phyloP scores from a whole-genome alignment of 2,329 filamentous ascomycete species.

The Chaetomium olivaceum region DNA sequence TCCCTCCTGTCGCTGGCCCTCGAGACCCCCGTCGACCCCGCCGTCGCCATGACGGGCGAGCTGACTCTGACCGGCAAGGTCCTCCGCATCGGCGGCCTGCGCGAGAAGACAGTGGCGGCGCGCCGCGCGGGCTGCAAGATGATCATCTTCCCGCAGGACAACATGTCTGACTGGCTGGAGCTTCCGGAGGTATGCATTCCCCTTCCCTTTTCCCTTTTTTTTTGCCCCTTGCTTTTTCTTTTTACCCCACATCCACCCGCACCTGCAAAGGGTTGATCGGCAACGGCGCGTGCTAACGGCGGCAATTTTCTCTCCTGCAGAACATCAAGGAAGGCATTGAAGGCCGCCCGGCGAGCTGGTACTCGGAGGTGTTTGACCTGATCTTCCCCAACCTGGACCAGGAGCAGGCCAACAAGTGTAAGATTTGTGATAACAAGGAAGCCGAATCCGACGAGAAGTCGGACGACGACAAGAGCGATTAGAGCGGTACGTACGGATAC shows the following conservation, averaged over 20 bases:
- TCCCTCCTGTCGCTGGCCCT: constrained; percentile 83
- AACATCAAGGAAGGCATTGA: constrained; percentile 98
- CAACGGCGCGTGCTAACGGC: constrained; percentile 20
- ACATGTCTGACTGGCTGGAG: constrained; percentile 95
- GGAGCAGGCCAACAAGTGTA: constrained; percentile 73
- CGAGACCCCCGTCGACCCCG: constrained; percentile 74
- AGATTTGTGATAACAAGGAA: constrained; percentile 55
- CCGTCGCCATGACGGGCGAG: constrained; percentile 96
- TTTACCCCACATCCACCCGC: neutral
- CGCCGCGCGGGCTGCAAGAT: constrained; percentile 87
- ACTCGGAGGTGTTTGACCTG: constrained; percentile 86
- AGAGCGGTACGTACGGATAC: neutral
- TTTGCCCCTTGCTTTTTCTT: neutral
- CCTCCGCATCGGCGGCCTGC: constrained; percentile 84
- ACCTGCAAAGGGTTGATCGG: neutral
- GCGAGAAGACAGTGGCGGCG: constrained; percentile 97
- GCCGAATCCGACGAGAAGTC: constrained; percentile 51
- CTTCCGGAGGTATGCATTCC: constrained; percentile 76
- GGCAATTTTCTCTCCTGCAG: constrained; percentile 49
- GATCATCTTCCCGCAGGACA: constrained; percentile 93
- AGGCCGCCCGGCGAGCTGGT: constrained; percentile 90
- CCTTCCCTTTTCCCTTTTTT: neutral
- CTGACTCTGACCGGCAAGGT: constrained; percentile 97
- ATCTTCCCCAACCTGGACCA: constrained; percentile 82
- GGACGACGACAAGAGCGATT: constrained; percentile 39